Conservation (phyloP, 345 rosid genomes). For the Syzygium aromaticum region DNA sequence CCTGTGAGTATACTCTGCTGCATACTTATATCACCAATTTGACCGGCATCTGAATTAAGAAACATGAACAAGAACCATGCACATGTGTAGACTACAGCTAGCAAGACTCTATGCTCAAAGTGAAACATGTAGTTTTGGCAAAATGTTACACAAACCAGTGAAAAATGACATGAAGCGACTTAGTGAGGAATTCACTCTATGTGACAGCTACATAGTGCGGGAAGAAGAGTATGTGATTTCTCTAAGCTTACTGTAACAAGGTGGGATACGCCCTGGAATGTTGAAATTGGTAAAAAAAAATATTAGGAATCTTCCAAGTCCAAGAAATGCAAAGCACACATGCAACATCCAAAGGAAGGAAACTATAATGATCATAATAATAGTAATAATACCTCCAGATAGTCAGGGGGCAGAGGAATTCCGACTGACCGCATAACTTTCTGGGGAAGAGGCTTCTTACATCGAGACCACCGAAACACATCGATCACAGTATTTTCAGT, state of each 20-base stretch:
- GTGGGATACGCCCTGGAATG: background rate
- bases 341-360: background rate
- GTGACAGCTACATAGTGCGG: background rate
- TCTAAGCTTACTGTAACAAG: background rate
- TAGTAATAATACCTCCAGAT: conserved; percentile 55
- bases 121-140: background rate
- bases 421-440: conserved; percentile 82
- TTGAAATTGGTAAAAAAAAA: background rate
- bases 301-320: background rate
- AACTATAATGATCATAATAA: background rate
- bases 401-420: conserved; percentile 77
- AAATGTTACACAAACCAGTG: background rate
- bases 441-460: conserved; percentile 90
- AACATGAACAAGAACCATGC: background rate
- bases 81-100: background rate
- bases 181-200: background rate
- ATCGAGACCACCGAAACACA: conserved; percentile 88
- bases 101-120: background rate
- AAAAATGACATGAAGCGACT: background rate
- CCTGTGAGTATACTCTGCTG: background rate
- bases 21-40: background rate
- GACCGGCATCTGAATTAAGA: background rate
- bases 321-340: background rate
- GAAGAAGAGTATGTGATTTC: background rate
- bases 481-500: conserved; percentile 54